Percentiles rank a stretch among this genome's conserved stretches.
These are phyloP conservation scores for Chytridium lagenaria DNA, from an alignment of 371 early-diverging fungal genomes.

Conservation along the genomic window DNA sequence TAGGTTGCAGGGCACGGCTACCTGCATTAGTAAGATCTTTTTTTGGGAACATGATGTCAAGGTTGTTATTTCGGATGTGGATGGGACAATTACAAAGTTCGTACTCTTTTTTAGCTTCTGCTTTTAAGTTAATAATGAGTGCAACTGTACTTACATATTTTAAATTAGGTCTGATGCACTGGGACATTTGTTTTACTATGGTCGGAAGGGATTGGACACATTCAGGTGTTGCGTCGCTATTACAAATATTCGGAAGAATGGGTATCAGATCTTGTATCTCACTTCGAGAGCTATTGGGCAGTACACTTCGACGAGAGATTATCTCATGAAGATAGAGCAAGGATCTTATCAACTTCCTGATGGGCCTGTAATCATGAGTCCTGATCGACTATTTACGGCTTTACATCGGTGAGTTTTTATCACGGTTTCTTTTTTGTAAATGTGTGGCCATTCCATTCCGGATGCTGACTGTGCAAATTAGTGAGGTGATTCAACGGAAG, in stretches of 20 bases:
- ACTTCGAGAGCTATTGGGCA: constrained; percentile 98
- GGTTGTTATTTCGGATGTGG: constrained; percentile 98
- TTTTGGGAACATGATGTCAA: constrained; percentile 86
- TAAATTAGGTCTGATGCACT: constrained; percentile 84
- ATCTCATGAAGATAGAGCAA: constrained; percentile 91
- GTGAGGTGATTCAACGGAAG: constrained; percentile 93
- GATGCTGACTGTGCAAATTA: constrained; percentile 16
- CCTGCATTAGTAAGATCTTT: constrained; percentile 84
- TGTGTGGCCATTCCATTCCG: constrained; percentile 3
- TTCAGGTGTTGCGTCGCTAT: constrained; percentile 98
- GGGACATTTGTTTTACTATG: constrained; percentile 97
- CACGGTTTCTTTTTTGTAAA: not conserved
- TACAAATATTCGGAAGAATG: constrained; percentile 93
- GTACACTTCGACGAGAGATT: constrained; percentile 82
- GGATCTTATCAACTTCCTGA: constrained; percentile 88
- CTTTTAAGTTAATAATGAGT: too few species aligned
- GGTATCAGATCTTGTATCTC: constrained; percentile 96
- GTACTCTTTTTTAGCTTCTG: constrained; percentile 3
- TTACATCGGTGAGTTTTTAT: constrained; percentile 69
- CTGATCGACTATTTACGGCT: constrained; percentile 93
- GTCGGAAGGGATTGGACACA: constrained; percentile 93
- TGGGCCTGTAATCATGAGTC: constrained; percentile 97
- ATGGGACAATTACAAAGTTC: constrained; percentile 98
- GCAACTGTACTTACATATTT: too few species aligned
- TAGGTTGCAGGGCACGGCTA: constrained; percentile 76